Conservation (phyloP, 306 rosid species). For the Arachis hypogaea region DNA sequence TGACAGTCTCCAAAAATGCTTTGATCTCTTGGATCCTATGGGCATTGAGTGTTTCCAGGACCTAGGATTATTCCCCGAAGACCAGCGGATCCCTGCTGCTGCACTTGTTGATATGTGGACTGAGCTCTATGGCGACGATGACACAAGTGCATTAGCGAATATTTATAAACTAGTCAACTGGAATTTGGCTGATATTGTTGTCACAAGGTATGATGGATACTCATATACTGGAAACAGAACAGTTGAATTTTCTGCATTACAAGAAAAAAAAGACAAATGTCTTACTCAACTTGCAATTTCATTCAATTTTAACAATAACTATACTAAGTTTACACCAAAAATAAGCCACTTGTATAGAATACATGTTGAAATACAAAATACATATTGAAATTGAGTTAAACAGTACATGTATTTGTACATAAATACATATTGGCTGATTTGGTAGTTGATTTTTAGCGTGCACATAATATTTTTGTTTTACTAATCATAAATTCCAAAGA, state of each 20-base stretch:
- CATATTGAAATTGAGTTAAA: no score
- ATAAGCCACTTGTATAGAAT: no score
- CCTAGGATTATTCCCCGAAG: conserved; percentile 71
- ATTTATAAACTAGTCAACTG: conserved; percentile 40
- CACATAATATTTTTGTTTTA: no score
- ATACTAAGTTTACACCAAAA: no score
- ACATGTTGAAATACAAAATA: no score
- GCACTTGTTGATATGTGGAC: conserved; percentile 68
- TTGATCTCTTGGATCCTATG: conserved; percentile 45
- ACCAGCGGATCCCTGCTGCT: conserved; percentile 62
- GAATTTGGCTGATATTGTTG: conserved; percentile 49
- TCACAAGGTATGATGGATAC: conserved; percentile 52
- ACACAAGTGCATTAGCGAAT: conserved; percentile 41
- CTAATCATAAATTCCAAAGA: no score
- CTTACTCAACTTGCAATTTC: conserved; percentile 31
- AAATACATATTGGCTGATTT: no score
- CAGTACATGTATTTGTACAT: no score
- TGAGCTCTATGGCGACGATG: conserved; percentile 51
- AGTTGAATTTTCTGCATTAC: no score
- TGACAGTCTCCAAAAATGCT: conserved; percentile 48
- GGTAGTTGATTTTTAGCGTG: no score
- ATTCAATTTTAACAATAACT: background rate
- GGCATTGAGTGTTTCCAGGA: conserved; percentile 59
- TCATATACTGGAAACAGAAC: background rate
- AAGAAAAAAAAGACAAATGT: conserved; percentile 42